phyloP scores from a whole-genome alignment of 352 stramenopile species.

The Phytophthora sojae region DNA sequence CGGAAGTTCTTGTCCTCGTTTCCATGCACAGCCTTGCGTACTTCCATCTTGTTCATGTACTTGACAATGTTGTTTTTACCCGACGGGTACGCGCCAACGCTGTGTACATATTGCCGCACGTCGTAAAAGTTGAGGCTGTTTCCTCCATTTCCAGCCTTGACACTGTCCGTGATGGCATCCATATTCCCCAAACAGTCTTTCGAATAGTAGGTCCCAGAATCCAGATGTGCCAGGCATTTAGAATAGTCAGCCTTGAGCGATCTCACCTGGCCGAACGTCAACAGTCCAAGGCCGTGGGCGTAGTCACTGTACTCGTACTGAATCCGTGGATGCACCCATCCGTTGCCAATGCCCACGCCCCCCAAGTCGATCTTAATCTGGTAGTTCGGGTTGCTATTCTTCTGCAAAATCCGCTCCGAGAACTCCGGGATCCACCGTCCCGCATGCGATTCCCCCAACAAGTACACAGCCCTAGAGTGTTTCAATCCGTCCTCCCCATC shows the following conservation, averaged over 20 bases:
- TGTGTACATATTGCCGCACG: constrained; percentile 79
- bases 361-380: constrained; percentile 65
- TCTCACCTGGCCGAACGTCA: constrained; percentile 84
- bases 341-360: constrained; percentile 97
- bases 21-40: constrained; percentile 93
- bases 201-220: constrained; percentile 74
- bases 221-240: constrained; percentile 81
- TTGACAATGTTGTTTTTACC: constrained; percentile 84
- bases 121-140: constrained; percentile 95
- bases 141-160: constrained; percentile 46
- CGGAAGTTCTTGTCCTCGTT: constrained; percentile 77
- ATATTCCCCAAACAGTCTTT: constrained; percentile 92
- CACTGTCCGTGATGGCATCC: constrained; percentile 87
- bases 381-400: constrained; percentile 66
- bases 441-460: constrained; percentile 97
- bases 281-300: constrained; percentile 92
- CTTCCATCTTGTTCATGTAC: constrained; percentile 91
- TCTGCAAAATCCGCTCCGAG: constrained; percentile 91
- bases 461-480: constrained; percentile 87
- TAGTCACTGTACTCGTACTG: constrained; percentile 97
- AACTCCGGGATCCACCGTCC: constrained; percentile 98
- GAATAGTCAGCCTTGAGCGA: constrained; percentile 66
- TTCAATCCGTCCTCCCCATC: constrained; percentile 45
- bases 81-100: constrained; percentile 83
- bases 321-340: constrained; percentile 95